These are phyloP conservation scores for Irineochytrium annulatum DNA, from an alignment of 192 early-diverging fungal genomes.

Conservation along the genomic window DNA sequence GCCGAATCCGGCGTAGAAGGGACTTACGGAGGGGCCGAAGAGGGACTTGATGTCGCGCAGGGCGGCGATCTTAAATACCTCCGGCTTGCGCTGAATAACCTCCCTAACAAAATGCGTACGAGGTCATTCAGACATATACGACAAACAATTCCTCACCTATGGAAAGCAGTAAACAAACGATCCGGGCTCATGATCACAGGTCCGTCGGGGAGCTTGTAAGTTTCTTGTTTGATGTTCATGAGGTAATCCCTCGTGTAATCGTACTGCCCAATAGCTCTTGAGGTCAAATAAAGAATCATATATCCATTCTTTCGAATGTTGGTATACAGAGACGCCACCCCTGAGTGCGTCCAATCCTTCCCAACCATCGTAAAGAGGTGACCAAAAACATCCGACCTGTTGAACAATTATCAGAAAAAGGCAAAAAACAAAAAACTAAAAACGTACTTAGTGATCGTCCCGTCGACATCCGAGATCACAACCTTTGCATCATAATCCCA, in stretches of 20 bases:
- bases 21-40: constrained; percentile 67
- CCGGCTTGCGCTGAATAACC: constrained; percentile 89
- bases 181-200: constrained; percentile 96
- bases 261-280: constrained; percentile 92
- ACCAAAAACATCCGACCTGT: constrained; percentile 83
- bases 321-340: constrained; percentile 94
- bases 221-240: constrained; percentile 81
- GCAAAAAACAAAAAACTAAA: constrained; percentile 1
- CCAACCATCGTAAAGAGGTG: constrained; percentile 97
- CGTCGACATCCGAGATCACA: constrained; percentile 97
- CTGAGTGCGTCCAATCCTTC: constrained; percentile 95
- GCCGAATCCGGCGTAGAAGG: constrained; percentile 96
- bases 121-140: background rate
- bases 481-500: constrained; percentile 79
- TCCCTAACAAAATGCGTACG: constrained; percentile 54
- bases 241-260: constrained; percentile 89
- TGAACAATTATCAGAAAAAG: constrained; percentile 12
- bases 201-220: constrained; percentile 85
- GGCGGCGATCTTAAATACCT: constrained; percentile 97
- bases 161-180: constrained; percentile 85
- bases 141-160: constrained; percentile 44
- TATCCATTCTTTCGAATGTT: constrained; percentile 93
- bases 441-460: constrained; percentile 87
- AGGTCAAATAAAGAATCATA: constrained; percentile 90
- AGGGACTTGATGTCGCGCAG: constrained; percentile 84